Percentiles rank a stretch among this genome's conserved stretches.
Evolutionary conservation across 2,329 filamentous ascomycete species (phyloP).

Genomic region (Tolypocladium ovalisporum): DNA sequence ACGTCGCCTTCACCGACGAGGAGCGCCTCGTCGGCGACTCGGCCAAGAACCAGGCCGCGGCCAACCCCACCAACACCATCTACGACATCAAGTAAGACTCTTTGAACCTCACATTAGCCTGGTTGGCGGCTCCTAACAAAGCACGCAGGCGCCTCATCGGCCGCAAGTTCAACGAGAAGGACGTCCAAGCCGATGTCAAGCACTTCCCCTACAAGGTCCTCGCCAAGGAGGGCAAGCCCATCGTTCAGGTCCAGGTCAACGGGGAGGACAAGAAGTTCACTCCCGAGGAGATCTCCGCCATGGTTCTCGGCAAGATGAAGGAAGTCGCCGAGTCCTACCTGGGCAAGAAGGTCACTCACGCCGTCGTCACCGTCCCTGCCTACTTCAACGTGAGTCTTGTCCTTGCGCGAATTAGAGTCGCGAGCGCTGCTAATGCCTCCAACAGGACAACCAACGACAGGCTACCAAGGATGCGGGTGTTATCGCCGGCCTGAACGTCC

Average conservation of each 20-base stretch:
- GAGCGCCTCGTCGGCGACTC: constrained; percentile 96
- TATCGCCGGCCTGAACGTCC: constrained; percentile 88
- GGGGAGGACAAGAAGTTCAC: constrained; percentile 62
- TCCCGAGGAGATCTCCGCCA: constrained; percentile 70
- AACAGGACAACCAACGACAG: constrained; percentile 78
- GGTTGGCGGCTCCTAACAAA: constrained; percentile 9
- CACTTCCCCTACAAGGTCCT: constrained; percentile 96
- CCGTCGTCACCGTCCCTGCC: constrained; percentile 87
- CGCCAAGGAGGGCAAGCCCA: constrained; percentile 82
- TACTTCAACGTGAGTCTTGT: constrained; percentile 66
- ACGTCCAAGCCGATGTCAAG: constrained; percentile 90
- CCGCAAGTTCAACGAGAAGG: constrained; percentile 72
- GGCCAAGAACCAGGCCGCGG: constrained; percentile 87
- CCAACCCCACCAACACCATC: constrained; percentile 67
- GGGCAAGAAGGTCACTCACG: constrained; percentile 74
- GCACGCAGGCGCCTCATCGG: constrained; percentile 63
- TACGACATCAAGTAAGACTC: constrained; percentile 70
- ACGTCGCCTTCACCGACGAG: constrained; percentile 93
- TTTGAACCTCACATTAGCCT: not conserved
- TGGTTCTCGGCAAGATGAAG: constrained; percentile 80
- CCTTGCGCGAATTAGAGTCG: not conserved
- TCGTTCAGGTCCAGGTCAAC: constrained; percentile 63
- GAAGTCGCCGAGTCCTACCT: constrained; percentile 70
- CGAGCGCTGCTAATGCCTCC: constrained; percentile 10
- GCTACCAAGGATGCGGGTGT: constrained; percentile 90